These are phyloP conservation scores for Tieghemostelium lacteum DNA, from an alignment of 78 protist species.

Conservation along the genomic window DNA sequence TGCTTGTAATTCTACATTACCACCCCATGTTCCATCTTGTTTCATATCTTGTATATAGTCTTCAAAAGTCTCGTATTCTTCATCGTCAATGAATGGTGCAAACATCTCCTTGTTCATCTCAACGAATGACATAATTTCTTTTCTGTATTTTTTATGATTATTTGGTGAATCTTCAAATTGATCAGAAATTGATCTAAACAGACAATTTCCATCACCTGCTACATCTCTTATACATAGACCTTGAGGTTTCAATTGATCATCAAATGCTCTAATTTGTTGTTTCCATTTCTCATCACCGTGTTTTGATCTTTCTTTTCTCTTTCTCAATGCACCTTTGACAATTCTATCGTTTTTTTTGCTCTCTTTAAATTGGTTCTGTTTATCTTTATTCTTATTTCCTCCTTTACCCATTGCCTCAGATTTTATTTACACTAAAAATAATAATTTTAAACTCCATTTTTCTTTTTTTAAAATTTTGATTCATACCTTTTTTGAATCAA, in stretches of 20 bases:
- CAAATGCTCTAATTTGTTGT: constrained; percentile 29
- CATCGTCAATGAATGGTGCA: constrained; percentile 83
- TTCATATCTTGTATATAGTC: constrained; percentile 76
- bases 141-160: constrained; percentile 59
- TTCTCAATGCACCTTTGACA: constrained; percentile 28
- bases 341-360: constrained; percentile 19
- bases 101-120: constrained; percentile 63
- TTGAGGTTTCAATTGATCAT: constrained; percentile 49
- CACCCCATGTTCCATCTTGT: constrained; percentile 84
- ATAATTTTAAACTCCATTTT: no score
- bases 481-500: no score
- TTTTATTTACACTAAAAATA: no score
- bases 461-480: no score
- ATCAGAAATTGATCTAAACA: constrained; percentile 83
- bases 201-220: constrained; percentile 88
- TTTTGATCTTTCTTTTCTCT: constrained; percentile 37
- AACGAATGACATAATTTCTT: constrained; percentile 35
- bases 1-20: constrained; percentile 80
- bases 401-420: constrained; percentile 59
- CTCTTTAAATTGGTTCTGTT: not conserved
- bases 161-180: constrained; percentile 79
- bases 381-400: not conserved
- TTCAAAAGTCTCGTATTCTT: constrained; percentile 56
- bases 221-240: constrained; percentile 82
- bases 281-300: constrained; percentile 82